These are phyloP conservation scores for Venturia nashicola DNA, from an alignment of 2,329 filamentous ascomycete genomes.

Conservation along the genomic window DNA sequence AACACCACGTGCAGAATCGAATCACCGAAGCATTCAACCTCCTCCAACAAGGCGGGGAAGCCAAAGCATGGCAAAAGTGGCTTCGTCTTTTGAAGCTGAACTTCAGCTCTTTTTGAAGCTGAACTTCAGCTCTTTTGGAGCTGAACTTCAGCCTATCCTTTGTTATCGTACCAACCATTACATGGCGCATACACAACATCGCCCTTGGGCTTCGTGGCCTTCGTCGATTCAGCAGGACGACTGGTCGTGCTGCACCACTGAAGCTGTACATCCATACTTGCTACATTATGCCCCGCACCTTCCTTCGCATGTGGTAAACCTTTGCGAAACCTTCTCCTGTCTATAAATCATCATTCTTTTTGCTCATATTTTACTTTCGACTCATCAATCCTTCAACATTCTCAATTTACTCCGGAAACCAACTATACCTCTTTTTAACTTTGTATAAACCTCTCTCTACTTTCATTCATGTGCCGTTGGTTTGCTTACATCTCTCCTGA, in stretches of 20 bases:
- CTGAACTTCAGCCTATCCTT: background rate
- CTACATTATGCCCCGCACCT: background rate
- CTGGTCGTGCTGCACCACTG: background rate
- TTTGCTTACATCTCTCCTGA: conserved; percentile 42
- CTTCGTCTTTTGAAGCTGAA: background rate
- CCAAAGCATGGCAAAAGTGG: background rate
- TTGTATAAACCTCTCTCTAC: background rate
- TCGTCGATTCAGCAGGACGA: background rate
- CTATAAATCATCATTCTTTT: background rate
- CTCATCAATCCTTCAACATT: background rate
- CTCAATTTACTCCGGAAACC: background rate
- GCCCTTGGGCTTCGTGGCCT: background rate
- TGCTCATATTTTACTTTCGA: too few species aligned
- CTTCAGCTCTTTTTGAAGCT: background rate
- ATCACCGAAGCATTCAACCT: background rate
- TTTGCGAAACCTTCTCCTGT: background rate
- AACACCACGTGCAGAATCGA: background rate
- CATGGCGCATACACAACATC: background rate
- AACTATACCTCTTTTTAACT: too few species aligned
- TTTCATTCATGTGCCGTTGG: conserved; percentile 36
- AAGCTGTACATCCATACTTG: background rate
- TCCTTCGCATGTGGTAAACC: background rate
- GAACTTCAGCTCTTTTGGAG: background rate
- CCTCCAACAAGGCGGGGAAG: background rate
- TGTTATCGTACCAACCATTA: background rate